A percentile compares a stretch with the other conserved stretches of the same genome.
Conservation (phyloP, 306 rosid species). For the Comarum palustre region DNA sequence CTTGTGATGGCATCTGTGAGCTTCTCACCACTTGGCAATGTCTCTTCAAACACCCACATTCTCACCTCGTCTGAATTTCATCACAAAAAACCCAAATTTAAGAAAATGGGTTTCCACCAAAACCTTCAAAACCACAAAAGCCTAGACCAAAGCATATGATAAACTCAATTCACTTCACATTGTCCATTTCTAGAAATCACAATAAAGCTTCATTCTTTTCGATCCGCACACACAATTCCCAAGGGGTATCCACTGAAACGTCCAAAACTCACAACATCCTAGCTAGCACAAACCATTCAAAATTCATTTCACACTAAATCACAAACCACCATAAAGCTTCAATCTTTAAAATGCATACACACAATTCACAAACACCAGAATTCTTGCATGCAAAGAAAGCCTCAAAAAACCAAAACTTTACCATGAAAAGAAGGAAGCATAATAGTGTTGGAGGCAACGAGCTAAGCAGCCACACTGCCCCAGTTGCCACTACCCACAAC, state of each 20-base stretch:
- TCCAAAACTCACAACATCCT: not conserved
- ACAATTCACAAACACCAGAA: not conserved
- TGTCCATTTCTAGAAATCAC: not conserved
- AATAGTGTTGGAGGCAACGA: constrained; percentile 80
- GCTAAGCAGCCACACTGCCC: constrained; percentile 93
- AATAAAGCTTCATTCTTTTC: not conserved
- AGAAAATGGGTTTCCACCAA: constrained; percentile 8
- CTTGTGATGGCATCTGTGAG: constrained; percentile 70
- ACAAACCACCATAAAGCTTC: not conserved
- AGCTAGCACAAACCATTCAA: not conserved
- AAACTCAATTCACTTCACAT: not conserved
- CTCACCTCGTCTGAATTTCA: constrained; percentile 74
- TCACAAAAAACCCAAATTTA: constrained; percentile 6
- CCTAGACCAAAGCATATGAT: not conserved
- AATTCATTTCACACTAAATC: not conserved
- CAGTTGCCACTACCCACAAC: constrained; percentile 89
- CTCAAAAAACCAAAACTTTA: constrained; percentile 13
- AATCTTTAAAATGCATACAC: not conserved
- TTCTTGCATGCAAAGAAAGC: constrained; percentile 14
- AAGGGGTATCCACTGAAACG: not conserved
- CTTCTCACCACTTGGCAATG: constrained; percentile 66
- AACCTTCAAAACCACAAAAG: not conserved
- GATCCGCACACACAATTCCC: not conserved
- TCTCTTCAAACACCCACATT: constrained; percentile 94
- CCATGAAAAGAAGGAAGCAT: constrained; percentile 62